Percentiles rank a stretch among this genome's conserved stretches.
These are phyloP conservation scores for Candida sp. DNA, from an alignment of 1,139 yeast species.

Conservation along the genomic window DNA sequence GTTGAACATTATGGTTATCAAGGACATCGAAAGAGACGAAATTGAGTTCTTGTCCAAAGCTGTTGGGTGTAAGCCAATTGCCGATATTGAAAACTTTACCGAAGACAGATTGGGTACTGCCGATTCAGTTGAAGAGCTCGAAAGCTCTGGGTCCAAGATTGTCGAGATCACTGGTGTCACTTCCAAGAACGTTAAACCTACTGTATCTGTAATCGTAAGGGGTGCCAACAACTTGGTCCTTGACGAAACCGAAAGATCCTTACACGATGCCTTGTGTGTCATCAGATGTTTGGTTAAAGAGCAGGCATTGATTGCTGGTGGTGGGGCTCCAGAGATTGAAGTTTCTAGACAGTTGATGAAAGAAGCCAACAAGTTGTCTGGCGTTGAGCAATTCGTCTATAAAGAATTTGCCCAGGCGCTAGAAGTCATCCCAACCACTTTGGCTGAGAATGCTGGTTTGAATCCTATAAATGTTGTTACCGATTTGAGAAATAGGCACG, in stretches of 20 bases:
- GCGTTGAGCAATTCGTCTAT: conserved; percentile 95
- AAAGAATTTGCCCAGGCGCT: conserved; percentile 95
- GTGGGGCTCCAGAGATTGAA: conserved; percentile 99
- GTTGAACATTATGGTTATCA: conserved; percentile 90
- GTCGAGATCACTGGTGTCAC: conserved; percentile 88
- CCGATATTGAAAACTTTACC: conserved; percentile 90
- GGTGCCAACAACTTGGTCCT: conserved; percentile 92
- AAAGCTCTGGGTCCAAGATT: conserved; percentile 90
- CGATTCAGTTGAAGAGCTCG: conserved; percentile 91
- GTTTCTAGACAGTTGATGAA: conserved; percentile 80
- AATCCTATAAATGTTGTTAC: conserved; percentile 96
- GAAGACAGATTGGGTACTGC: conserved; percentile 95
- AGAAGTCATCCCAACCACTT: conserved; percentile 95
- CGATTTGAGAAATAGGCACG: conserved; percentile 92
- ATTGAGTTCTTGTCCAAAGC: conserved; percentile 92
- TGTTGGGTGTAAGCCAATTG: conserved; percentile 94
- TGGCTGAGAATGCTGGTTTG: conserved; percentile 98
- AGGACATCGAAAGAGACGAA: conserved; percentile 97
- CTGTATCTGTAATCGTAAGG: conserved; percentile 90
- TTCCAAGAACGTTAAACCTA: conserved; percentile 63
- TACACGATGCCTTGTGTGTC: conserved; percentile 98
- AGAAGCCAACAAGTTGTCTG: conserved; percentile 80
- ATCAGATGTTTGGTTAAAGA: conserved; percentile 94
- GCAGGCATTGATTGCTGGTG: conserved; percentile 96
- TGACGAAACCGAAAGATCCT: conserved; percentile 96